These are phyloP conservation scores for Suillus bovinus DNA, from an alignment of 768 basidiomycete species.

Conservation along the genomic window DNA sequence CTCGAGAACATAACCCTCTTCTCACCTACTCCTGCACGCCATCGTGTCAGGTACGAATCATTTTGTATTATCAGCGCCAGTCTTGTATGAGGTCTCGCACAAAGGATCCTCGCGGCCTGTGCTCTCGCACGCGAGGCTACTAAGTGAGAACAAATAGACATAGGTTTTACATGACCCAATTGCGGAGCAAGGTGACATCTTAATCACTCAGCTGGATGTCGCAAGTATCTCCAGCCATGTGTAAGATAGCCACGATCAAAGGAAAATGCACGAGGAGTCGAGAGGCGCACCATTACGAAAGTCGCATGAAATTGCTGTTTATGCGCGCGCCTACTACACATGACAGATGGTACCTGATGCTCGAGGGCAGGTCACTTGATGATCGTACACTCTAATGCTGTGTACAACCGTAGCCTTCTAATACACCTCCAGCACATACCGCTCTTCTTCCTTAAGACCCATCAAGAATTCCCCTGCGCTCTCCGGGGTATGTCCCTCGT, in stretches of 20 bases:
- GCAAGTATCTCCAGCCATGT: no score
- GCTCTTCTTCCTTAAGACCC: conserved; percentile 91
- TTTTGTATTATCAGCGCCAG: no score
- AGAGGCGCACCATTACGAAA: background rate
- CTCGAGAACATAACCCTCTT: conserved; percentile 96
- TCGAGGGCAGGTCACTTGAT: background rate
- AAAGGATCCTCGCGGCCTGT: no score
- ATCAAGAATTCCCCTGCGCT: conserved; percentile 83
- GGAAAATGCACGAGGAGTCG: background rate
- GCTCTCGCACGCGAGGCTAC: no score
- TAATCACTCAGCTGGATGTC: no score
- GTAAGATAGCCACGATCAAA: no score
- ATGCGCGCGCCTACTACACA: background rate
- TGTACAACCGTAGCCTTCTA: background rate
- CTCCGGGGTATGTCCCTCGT: conserved; percentile 61
- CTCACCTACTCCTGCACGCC: no score
- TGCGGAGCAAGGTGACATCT: no score
- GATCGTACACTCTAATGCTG: background rate
- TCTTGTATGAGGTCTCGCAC: no score
- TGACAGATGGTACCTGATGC: background rate
- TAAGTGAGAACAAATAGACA: no score
- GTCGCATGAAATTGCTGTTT: background rate
- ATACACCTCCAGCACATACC: conserved; percentile 89
- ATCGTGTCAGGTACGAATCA: no score
- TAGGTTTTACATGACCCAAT: no score